Evolutionary conservation across 192 early-diverging fungal species (phyloP), one percentile per base, ranked within the genome.

Genomic region (Funneliformis mosseae): DNA sequence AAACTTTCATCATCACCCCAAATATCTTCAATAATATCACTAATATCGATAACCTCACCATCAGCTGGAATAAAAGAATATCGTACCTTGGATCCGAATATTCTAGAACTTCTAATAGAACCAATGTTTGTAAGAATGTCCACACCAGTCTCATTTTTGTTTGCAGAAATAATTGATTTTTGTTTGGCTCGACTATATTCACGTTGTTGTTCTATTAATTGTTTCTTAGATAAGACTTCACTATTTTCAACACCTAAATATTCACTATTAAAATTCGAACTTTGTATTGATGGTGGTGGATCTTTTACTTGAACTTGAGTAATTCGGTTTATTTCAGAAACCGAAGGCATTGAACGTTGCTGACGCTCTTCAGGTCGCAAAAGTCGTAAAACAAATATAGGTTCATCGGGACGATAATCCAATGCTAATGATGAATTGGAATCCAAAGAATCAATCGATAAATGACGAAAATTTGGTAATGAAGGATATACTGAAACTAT

Each of bases 21-120:
- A 42, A 87, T 84, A 63, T 87, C 82, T 60, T 87, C 85, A 48
- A 87, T 87, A 41, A 87, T 84, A 46, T 87, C 83, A 4, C 83
- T 84, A 55, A 87, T 87, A 77, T 87, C 85, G n/a, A 87, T 81
- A 14, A 82, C 83, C 18, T 84, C 82, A 12, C 83, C 83, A 41
- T 83, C 77, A 5, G 46, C 27, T 33, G 85, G 82, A 72, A 87
- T 83, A 75, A 87, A 87, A 4, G 85, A 87, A 59, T 87, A 87
- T 25, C 85, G 85, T 62, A 84, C 77, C 73, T 83, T 87, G n/a
- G 82, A 76, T 42, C 81, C 74, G 69, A 87, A 82, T 66, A 84
- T 68, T 3, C 83, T 72, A 38, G 85, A 87, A 28, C 83, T 84
- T 38, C 85, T 62, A 62, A 87, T 82, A 41, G 84, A 79, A 14